A percentile compares a stretch with the other conserved stretches of the same genome.
phyloP scores from a whole-genome alignment of 2,329 filamentous ascomycete genomes.

The Diaporthe caulivora region DNA sequence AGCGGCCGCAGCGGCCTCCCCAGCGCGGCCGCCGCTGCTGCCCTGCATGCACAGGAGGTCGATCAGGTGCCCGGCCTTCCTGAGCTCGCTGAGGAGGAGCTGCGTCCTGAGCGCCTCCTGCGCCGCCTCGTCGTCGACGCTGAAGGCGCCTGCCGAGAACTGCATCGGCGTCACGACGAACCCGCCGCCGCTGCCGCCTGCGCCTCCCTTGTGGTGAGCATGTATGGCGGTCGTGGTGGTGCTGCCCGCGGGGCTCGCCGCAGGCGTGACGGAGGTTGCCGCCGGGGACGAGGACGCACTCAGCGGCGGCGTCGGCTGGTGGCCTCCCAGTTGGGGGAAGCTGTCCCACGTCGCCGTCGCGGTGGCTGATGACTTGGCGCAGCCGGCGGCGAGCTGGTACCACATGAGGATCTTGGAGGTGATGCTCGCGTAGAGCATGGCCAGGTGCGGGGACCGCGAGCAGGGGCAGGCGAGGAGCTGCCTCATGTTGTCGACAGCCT shows the following conservation, averaged over 20 bases:
- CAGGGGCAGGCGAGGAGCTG: conserved; percentile 38
- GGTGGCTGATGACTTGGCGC: conserved; percentile 25
- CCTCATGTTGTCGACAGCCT: conserved; percentile 39
- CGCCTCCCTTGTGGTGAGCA: not conserved
- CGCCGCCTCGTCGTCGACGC: conserved; percentile 39
- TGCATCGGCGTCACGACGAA: conserved; percentile 40
- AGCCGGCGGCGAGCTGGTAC: conserved; percentile 39
- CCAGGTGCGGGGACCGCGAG: conserved; percentile 37
- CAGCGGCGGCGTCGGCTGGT: conserved; percentile 37
- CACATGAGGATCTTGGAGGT: conserved; percentile 41
- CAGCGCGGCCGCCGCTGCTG: not conserved
- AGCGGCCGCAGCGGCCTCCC: not conserved
- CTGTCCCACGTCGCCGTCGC: conserved; percentile 35
- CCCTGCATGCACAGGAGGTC: conserved; percentile 38
- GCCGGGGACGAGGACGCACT: conserved; percentile 36
- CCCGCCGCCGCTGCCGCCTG: not conserved
- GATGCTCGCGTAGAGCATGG: conserved; percentile 40
- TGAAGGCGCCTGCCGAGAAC: conserved; percentile 39
- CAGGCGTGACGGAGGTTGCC: conserved; percentile 26
- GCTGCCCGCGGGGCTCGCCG: conserved; percentile 18
- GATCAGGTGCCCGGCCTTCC: conserved; percentile 39
- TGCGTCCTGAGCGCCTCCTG: conserved; percentile 37
- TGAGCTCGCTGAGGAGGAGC: conserved; percentile 39
- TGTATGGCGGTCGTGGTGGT: no score
- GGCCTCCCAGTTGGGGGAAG: conserved; percentile 30